These are phyloP conservation scores for Gossypium ekmanianum DNA, from an alignment of 345 rosid species.

Conservation along the genomic window DNA sequence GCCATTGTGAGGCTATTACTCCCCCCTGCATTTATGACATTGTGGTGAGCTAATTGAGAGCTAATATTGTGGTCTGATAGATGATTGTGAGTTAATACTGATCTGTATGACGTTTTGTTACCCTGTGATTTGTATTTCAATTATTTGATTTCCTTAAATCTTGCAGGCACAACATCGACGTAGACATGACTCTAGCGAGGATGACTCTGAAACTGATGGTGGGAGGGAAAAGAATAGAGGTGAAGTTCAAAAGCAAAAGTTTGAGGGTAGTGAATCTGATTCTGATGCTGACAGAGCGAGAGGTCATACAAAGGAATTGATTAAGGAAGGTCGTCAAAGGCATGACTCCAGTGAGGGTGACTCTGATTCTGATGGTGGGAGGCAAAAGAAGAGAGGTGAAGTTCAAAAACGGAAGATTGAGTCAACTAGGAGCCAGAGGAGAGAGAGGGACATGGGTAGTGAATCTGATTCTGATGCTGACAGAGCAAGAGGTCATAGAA, in stretches of 20 bases:
- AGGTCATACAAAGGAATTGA: slow-evolving; percentile 11
- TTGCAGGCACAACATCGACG: slow-evolving; percentile 4
- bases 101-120: not conserved
- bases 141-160: not conserved
- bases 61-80: no score
- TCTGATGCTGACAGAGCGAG: slow-evolving; percentile 2
- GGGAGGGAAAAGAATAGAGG: slow-evolving; percentile 22
- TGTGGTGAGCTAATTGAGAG: no score
- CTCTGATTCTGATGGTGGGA: not conserved
- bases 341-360: slow-evolving; percentile 32
- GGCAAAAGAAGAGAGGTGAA: slow-evolving; percentile 20
- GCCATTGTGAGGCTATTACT: no score
- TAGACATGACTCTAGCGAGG: slow-evolving; percentile 36
- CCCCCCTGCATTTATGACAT: no score
- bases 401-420: slow-evolving; percentile 1
- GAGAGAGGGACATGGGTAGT: not conserved
- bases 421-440: slow-evolving; percentile 7
- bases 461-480: slow-evolving; percentile 14
- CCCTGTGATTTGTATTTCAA: not conserved
- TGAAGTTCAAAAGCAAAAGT: slow-evolving; percentile 8
- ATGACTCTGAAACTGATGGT: slow-evolving; percentile 31
- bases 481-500: slow-evolving; percentile 8
- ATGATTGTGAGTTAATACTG: not conserved
- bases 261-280: slow-evolving; percentile 10
- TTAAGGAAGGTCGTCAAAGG: slow-evolving; percentile 11